phyloP scores from a whole-genome alignment of 129 eudicot genomes.

The Lonicera japonica region DNA sequence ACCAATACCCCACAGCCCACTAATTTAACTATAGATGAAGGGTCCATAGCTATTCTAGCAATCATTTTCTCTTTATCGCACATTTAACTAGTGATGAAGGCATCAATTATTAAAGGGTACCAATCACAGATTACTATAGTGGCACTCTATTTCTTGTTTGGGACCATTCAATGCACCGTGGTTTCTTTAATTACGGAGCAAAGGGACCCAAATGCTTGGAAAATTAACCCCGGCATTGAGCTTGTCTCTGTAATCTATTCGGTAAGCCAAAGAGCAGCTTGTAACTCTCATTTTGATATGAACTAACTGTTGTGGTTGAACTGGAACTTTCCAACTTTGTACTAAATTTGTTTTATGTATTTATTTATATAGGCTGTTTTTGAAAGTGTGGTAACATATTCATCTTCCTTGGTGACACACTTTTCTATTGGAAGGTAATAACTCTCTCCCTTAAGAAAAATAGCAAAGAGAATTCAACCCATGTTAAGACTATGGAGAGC shows the following conservation, averaged over 20 bases:
- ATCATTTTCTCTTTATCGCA: too few relatives aligned
- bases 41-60: too few relatives aligned
- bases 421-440: constrained; percentile 16
- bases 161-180: constrained; percentile 15
- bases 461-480: too few relatives aligned
- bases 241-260: constrained; percentile 17
- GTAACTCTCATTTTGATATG: too few relatives aligned
- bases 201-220: constrained; percentile 14
- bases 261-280: not conserved
- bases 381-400: constrained; percentile 8
- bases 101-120: constrained; percentile 14
- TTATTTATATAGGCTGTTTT: constrained; percentile 21
- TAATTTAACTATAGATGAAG: too few relatives aligned
- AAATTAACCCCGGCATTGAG: constrained; percentile 9
- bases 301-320: too few relatives aligned
- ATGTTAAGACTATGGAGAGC: too few relatives aligned
- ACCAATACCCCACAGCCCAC: too few relatives aligned
- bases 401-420: constrained; percentile 15
- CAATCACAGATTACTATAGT: constrained; percentile 13
- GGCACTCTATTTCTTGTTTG: constrained; percentile 21
- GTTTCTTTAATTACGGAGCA: constrained; percentile 8
- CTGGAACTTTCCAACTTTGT: not conserved
- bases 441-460: too few relatives aligned
- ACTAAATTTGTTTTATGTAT: too few relatives aligned
- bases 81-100: too few relatives aligned